Base-by-base conservation (phyloP, 2,329 filamentous ascomycete genomes). In the Verruconis gallopava region DNA sequence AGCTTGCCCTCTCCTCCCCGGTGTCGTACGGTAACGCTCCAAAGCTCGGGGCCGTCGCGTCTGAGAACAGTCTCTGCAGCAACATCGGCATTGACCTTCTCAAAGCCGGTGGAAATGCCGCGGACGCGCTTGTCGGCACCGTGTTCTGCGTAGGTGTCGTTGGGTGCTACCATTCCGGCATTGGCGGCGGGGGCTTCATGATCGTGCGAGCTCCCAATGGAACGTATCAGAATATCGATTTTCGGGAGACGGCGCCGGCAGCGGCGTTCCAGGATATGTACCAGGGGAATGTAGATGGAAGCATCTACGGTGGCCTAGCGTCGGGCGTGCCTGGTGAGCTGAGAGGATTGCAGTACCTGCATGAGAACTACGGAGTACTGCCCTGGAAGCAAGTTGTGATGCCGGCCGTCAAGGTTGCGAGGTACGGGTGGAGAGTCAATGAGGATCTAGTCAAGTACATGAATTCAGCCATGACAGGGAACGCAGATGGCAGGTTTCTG, bases 131-230 rank as follows among this genome's bases (percentile, higher is more conserved):
- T 52, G 64, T 68, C 5, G 66, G 63, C 4, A 68, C 66, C 2
- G 57, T 61, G 4, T 56, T 66, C 33, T 70, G 67, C 45, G 58
- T 69, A 4, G 67, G 67, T 15, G 45, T 47, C 3, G n/a, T 47
- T 11, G 44, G 44, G 2, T 33, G 38, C 21, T 46, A 46, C 28
- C 44, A 46, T 34, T 36, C 28, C 5, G 44, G 89, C 13, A 81
- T 95, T 45, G 88, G 84, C 15, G 89, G 89, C 4, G 89, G 89
- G 32, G 89, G 89, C 2, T 96, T 96, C 62, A 82, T 86, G 71
- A 68, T 94, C 4, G 74, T 94, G 4, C 77, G 84, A 37, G 70
- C 75, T 22, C 64, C 74, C 13, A 67, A 84, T 45, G 85, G 85
- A n/a, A 67, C 68, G 14, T 93, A 88, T 55, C 85, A 93, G 55